phyloP scores from a whole-genome alignment of 2,329 filamentous ascomycete species.

The Thielaviopsis cerberus region DNA sequence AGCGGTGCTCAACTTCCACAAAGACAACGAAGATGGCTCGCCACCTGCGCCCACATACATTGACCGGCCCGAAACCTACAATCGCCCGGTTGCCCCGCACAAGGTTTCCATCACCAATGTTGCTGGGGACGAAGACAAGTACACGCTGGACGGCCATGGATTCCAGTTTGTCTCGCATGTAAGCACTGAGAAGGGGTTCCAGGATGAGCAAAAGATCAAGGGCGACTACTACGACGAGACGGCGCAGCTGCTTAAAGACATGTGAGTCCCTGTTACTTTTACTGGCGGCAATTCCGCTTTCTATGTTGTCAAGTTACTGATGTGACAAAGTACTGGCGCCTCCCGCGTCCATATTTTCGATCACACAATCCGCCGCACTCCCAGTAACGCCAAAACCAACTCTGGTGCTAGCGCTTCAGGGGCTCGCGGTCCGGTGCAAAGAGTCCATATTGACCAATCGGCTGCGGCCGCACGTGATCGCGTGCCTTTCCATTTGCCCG shows the following conservation, averaged over 20 bases:
- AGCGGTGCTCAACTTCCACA: constrained; percentile 22
- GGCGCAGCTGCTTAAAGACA: constrained; percentile 42
- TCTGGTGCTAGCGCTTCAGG: constrained; percentile 14
- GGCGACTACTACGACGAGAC: constrained; percentile 54
- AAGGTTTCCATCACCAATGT: constrained; percentile 20
- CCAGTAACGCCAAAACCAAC: constrained; percentile 25
- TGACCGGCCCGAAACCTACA: constrained; percentile 20
- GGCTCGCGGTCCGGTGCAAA: constrained; percentile 26
- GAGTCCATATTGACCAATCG: constrained; percentile 35
- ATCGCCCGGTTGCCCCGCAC: constrained; percentile 16
- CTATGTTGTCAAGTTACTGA: constrained; percentile 16
- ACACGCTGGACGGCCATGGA: constrained; percentile 24
- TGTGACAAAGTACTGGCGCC: constrained; percentile 35
- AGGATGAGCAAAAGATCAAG: constrained; percentile 40
- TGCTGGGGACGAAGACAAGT: constrained; percentile 22
- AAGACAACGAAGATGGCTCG: constrained; percentile 24
- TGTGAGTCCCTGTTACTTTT: constrained; percentile 10
- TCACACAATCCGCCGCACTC: constrained; percentile 45
- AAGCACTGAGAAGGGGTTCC: constrained; percentile 20
- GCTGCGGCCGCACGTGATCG: constrained; percentile 26
- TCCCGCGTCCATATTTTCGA: constrained; percentile 48
- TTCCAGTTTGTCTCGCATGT: constrained; percentile 22
- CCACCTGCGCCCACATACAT: constrained; percentile 21
- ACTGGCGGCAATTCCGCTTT: too few relatives aligned
- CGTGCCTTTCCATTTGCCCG: constrained; percentile 22